A percentile compares a stretch with the other conserved stretches of the same genome.
phyloP scores from a whole-genome alignment of 345 rosid genomes.

The Eucalyptus cloeziana region DNA sequence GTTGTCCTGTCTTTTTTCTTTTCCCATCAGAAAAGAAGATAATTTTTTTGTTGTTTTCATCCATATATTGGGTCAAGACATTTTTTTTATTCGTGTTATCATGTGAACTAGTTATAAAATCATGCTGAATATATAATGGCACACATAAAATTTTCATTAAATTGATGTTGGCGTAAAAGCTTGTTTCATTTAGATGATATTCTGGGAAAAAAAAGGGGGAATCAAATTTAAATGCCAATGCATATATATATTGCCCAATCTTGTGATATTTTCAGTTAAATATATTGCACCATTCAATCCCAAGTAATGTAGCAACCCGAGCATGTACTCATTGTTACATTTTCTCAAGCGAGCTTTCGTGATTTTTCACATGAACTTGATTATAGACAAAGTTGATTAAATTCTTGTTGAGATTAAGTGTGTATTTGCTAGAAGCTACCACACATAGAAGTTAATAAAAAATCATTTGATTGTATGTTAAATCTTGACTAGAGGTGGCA shows the following conservation, averaged over 20 bases:
- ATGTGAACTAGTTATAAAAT: neutral
- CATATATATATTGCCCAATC: neutral
- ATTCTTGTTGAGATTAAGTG: neutral
- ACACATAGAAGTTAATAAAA: neutral
- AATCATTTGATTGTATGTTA: neutral
- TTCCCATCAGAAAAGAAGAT: neutral
- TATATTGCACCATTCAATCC: neutral
- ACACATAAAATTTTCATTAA: neutral
- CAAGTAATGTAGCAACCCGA: neutral
- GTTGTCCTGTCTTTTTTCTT: neutral
- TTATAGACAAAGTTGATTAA: neutral
- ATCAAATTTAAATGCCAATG: neutral
- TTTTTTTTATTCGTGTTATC: neutral
- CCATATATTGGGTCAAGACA: neutral
- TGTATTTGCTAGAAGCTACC: neutral
- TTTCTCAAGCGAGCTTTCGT: too few relatives aligned
- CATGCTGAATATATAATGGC: neutral
- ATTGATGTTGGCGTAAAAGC: neutral
- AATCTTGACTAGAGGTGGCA: too few relatives aligned
- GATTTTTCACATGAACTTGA: too few relatives aligned
- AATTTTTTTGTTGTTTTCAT: neutral
- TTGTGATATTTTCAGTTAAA: neutral
- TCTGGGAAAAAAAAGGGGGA: neutral
- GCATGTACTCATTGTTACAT: too few relatives aligned
- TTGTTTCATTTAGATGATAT: neutral